Evolutionary conservation across 2,329 filamentous ascomycete species (phyloP).

Genomic region (Akanthomyces lecanii): DNA sequence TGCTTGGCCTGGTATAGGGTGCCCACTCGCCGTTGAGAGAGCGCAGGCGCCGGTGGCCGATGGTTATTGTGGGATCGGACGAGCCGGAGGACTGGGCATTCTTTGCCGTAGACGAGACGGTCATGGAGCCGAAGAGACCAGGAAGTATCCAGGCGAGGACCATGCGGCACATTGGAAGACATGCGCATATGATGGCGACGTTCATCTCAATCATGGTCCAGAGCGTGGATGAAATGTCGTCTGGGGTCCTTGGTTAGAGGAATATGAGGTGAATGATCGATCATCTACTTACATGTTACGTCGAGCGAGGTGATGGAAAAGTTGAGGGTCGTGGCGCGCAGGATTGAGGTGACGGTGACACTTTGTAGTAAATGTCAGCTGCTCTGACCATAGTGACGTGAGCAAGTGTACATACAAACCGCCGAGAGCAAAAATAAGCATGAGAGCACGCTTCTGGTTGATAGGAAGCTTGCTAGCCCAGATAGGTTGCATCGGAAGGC

Average conservation of each 20-base stretch:
- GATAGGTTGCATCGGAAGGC: slow-evolving; percentile 44
- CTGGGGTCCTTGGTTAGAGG: slow-evolving; percentile 20
- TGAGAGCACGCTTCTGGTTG: slow-evolving; percentile 38
- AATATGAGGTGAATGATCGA: neutral
- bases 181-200: slow-evolving; percentile 37
- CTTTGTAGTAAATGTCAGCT: slow-evolving; percentile 19
- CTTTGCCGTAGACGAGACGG: slow-evolving; percentile 17
- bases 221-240: slow-evolving; percentile 34
- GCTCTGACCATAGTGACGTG: neutral
- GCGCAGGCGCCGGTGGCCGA: slow-evolving; percentile 20
- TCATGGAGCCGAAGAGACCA: slow-evolving; percentile 26
- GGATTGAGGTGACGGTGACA: slow-evolving; percentile 39
- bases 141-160: slow-evolving; percentile 36
- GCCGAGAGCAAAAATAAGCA: slow-evolving; percentile 40
- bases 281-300: slow-evolving; percentile 28
- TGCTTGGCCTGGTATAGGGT: slow-evolving; percentile 30
- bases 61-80: slow-evolving; percentile 20
- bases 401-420: slow-evolving; percentile 33
- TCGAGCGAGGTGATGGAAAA: slow-evolving; percentile 37
- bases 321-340: slow-evolving; percentile 37
- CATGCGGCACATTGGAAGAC: slow-evolving; percentile 37
- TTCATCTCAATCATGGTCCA: slow-evolving; percentile 39
- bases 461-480: slow-evolving; percentile 40
- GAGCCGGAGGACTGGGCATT: slow-evolving; percentile 13
- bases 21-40: slow-evolving; percentile 28